Evolutionary conservation across 73 alveolate genomes (phyloP).

Genomic region (Paramecium primaurelia): DNA sequence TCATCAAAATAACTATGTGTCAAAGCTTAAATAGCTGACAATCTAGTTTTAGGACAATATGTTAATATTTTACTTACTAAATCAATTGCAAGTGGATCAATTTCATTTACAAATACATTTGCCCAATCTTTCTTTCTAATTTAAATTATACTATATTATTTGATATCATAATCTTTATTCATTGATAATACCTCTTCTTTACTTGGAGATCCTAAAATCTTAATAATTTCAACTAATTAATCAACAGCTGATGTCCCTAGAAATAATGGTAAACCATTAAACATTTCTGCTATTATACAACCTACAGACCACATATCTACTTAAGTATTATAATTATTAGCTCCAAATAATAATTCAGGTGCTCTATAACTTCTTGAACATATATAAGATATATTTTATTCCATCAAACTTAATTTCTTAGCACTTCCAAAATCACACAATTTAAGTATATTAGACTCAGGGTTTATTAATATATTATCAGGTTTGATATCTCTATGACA

Average conservation of each 20-base stretch:
- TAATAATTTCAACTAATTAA: constrained; percentile 80
- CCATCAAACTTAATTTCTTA: constrained; percentile 66
- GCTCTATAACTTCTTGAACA: constrained; percentile 85
- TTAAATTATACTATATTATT: neutral
- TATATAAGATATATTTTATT: constrained; percentile 74
- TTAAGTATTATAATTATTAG: constrained; percentile 68
- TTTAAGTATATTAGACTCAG: constrained; percentile 69
- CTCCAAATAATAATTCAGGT: constrained; percentile 81
- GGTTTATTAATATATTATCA: constrained; percentile 75
- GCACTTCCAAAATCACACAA: constrained; percentile 89
- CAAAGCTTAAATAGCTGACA: constrained; percentile 67
- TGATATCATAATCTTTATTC: constrained; percentile 71
- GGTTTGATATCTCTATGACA: constrained; percentile 88
- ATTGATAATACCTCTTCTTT: constrained; percentile 68
- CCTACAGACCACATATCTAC: constrained; percentile 81
- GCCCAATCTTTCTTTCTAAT: constrained; percentile 53
- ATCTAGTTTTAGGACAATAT: constrained; percentile 78
- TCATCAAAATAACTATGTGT: constrained; percentile 81
- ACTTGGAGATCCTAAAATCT: constrained; percentile 84
- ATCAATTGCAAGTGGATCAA: neutral
- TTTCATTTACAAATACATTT: neutral
- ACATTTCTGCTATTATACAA: constrained; percentile 73
- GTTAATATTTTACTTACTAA: constrained; percentile 57
- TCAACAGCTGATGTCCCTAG: constrained; percentile 81
- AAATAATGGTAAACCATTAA: constrained; percentile 81